These are phyloP conservation scores for Exidia glandulosa DNA, from an alignment of 768 basidiomycete genomes.

Conservation along the genomic window DNA sequence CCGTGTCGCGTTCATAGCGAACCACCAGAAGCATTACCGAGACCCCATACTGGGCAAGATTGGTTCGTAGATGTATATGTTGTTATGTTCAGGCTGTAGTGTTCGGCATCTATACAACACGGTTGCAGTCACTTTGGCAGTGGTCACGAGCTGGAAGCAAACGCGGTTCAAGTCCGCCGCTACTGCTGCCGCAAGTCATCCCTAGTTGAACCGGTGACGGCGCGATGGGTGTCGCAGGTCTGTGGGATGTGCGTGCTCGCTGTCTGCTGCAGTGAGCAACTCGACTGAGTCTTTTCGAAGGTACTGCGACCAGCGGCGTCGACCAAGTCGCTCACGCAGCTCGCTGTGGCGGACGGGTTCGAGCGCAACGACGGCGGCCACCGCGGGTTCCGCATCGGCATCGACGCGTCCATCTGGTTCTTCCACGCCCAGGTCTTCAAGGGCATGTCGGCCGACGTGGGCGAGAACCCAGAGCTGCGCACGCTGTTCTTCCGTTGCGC, in stretches of 20 bases:
- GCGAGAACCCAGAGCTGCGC: constrained; percentile 78
- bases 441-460: no score
- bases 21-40: constrained; percentile 80
- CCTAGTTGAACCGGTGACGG: no score
- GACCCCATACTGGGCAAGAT: constrained; percentile 64
- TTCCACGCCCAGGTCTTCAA: constrained; percentile 63
- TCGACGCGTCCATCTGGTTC: constrained; percentile 78
- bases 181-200: no score
- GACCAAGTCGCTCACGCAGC: constrained; percentile 62
- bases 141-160: no score
- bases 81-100: no score
- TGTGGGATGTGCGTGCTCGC: constrained; percentile 34
- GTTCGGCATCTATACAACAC: no score
- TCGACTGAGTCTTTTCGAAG: no score
- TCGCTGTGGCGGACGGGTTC: constrained; percentile 69
- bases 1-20: constrained; percentile 65
- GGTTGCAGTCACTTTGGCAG: no score
- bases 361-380: constrained; percentile 49
- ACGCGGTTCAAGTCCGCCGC: no score
- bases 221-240: constrained; percentile 36
- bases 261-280: constrained; percentile 12
- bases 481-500: constrained; percentile 81
- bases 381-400: constrained; percentile 72
- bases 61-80: no score
- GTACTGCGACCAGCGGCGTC: constrained; percentile 64